Evolutionary conservation across 1,284 basidiomycete genomes (phyloP), one percentile per base, ranked within the genome.

Genomic region (Hymenochaete sp.): DNA sequence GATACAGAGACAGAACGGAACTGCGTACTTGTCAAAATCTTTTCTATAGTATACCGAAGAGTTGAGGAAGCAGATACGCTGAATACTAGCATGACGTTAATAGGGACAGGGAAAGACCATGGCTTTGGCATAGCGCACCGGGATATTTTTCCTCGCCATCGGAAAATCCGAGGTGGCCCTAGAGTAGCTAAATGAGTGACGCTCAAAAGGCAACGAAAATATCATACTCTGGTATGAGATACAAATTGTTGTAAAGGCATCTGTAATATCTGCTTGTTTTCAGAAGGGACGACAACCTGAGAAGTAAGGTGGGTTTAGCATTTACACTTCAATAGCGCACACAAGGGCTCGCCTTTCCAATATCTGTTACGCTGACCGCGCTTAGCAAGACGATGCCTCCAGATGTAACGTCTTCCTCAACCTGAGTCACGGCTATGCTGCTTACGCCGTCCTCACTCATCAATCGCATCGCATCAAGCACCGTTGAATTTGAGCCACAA

Each of bases 391-490:
- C 66, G 3, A 78, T 72, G 4, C 60, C 66, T 25, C 75, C 77
- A 44, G 21, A 16, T 18, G 37, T n/a, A 7, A 16, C 16, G 26
- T 82, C 79, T 40, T 84, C 78, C n/a, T n/a, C n/a, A n/a, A n/a
- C n/a, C n/a, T n/a, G n/a, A 3, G 84, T 58, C 5, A 87, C 78
- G 16, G 84, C 84, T 38, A 86, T 66, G 53, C 79, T 84, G 58
- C 84, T 84, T 28, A 87, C 82, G 16, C 84, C 84, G 57, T 80
- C 72, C 52, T 84, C 80, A 55, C 81, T 84, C 84, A 87, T 86
- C 24, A 82, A 65, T 48, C 67, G 73, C 84, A 87, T 87, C 3
- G 82, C 82, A 59, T 85, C 78, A 26, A 86, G 64, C 14, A 86
- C 77, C 16, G 70, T 68, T 3, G 73, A 72, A 14, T 65, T 68